phyloP scores from a whole-genome alignment of 345 rosid species.

The Syzygium aromaticum region DNA sequence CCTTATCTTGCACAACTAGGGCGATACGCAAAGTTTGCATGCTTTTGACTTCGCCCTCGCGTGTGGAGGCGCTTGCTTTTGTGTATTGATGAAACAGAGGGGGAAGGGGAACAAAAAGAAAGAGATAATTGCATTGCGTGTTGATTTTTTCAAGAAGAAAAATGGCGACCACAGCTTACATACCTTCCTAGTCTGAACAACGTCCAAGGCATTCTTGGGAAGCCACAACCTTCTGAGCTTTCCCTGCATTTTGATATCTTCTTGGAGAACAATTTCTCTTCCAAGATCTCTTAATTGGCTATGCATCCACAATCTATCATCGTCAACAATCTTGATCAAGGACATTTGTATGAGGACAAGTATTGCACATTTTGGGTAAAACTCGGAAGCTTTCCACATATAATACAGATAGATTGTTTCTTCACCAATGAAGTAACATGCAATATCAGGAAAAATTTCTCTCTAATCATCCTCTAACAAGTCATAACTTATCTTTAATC shows the following conservation, averaged over 20 bases:
- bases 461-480: not conserved
- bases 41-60: not conserved
- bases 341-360: not conserved
- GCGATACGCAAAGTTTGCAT: not conserved
- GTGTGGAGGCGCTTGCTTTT: not conserved
- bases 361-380: not conserved
- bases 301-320: not conserved
- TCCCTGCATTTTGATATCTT: not conserved
- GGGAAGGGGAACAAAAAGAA: not conserved
- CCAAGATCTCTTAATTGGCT: not conserved
- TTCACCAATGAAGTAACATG: not conserved
- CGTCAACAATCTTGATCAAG: not conserved
- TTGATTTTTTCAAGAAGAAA: not conserved
- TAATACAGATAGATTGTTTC: not conserved
- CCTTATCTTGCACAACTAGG: not conserved
- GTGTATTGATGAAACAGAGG: too few species aligned
- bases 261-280: not conserved
- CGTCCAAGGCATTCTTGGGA: not conserved
- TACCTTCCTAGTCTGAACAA: not conserved
- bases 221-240: not conserved
- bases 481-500: not conserved
- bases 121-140: not conserved
- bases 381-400: not conserved
- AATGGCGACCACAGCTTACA: rapidly evolving
- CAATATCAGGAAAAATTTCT: not conserved